Conservation (phyloP, 169 alveolate genomes). For the Eimeria falciformis region DNA sequence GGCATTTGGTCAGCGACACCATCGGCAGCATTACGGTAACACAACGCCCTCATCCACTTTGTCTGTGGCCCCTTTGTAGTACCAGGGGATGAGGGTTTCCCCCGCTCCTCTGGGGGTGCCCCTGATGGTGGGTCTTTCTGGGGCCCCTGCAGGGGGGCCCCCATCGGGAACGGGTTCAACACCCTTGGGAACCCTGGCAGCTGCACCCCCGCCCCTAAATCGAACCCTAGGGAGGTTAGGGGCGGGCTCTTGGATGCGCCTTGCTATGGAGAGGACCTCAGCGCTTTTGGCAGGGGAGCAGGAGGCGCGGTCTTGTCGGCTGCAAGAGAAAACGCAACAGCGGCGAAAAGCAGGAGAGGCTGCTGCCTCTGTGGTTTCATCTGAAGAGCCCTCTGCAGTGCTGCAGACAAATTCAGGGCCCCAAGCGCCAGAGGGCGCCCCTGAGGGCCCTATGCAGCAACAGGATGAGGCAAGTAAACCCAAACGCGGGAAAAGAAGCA, state of each 20-base stretch:
- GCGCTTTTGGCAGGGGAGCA: constrained; percentile 32
- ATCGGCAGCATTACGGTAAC: too few species aligned
- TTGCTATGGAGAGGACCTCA: constrained; percentile 35
- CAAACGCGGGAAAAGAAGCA: background rate
- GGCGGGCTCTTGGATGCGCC: constrained; percentile 36
- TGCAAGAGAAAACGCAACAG: background rate
- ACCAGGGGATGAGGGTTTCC: constrained; percentile 42
- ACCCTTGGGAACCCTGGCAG: constrained; percentile 54
- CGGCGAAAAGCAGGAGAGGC: background rate
- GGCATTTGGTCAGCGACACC: too few species aligned
- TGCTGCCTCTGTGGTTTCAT: background rate
- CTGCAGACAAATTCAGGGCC: too few species aligned
- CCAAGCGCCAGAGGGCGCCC: too few species aligned
- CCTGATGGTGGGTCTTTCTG: background rate
- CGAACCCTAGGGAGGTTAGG: constrained; percentile 45
- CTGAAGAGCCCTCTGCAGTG: too few species aligned
- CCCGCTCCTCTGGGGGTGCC: constrained; percentile 23
- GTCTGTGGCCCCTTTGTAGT: background rate
- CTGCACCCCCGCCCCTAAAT: constrained; percentile 46
- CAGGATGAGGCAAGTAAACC: background rate
- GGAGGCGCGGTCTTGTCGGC: background rate
- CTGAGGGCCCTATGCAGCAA: background rate
- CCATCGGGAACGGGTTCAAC: background rate
- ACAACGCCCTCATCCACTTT: too few species aligned
- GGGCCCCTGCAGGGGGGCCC: constrained; percentile 25